These are phyloP conservation scores for Cardamine chenopodiifolia DNA, from an alignment of 345 rosid species.

Conservation along the genomic window DNA sequence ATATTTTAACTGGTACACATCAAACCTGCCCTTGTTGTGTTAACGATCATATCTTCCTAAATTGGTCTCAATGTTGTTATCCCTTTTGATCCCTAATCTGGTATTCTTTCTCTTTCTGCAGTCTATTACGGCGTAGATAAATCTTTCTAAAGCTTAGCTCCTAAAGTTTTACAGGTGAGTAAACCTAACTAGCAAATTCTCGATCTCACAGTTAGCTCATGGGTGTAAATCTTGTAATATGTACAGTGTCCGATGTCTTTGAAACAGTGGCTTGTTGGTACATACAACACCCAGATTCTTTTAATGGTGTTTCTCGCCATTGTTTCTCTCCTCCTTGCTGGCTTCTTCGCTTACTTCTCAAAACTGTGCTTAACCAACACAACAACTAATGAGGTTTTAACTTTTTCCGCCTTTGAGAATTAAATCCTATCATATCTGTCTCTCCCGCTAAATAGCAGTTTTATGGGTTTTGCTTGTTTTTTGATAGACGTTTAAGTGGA, in stretches of 20 bases:
- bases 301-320: conserved; percentile 80
- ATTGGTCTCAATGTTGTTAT: conserved; percentile 8
- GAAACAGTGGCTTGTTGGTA: conserved; percentile 81
- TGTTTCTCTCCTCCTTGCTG: conserved; percentile 76
- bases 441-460: not conserved
- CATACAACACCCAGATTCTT: conserved; percentile 87
- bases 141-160: conserved; percentile 69
- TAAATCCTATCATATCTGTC: not conserved
- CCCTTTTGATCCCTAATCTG: conserved; percentile 9
- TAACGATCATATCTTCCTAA: not conserved
- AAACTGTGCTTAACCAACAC: conserved; percentile 80
- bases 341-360: conserved; percentile 84
- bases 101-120: conserved; percentile 45
- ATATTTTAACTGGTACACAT: conserved; percentile 65
- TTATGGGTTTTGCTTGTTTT: not conserved
- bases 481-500: conserved; percentile 82
- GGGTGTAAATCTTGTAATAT: not conserved
- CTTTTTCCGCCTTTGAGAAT: not conserved
- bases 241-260: not conserved
- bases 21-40: conserved; percentile 6
- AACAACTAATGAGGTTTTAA: conserved; percentile 85
- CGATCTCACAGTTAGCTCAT: not conserved
- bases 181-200: not conserved
- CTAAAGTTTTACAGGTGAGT: conserved; percentile 73
- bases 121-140: conserved; percentile 81